These are phyloP conservation scores for Phaeosphaeria sp. DNA, from an alignment of 2,329 filamentous ascomycete genomes.

Conservation along the genomic window DNA sequence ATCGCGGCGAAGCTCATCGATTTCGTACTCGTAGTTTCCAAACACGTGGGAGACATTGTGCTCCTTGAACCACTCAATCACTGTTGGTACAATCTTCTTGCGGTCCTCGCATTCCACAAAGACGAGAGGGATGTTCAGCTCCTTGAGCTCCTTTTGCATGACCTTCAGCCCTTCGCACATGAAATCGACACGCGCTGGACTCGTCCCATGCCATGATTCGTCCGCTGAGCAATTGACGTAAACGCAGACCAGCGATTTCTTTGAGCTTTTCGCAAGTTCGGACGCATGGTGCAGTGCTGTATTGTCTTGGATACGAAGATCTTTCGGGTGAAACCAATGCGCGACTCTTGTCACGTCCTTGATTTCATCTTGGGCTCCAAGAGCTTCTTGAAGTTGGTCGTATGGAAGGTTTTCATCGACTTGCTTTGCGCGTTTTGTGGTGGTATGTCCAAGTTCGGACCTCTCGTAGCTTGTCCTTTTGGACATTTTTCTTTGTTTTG, in stretches of 20 bases:
- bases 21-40: conserved; percentile 57
- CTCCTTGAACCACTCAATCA: conserved; percentile 54
- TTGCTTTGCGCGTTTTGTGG: conserved; percentile 58
- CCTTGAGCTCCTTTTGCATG: conserved; percentile 55
- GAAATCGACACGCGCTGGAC: conserved; percentile 57
- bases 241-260: conserved; percentile 53
- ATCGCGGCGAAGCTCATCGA: conserved; percentile 56
- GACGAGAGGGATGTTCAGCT: conserved; percentile 58
- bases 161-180: conserved; percentile 54
- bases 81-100: conserved; percentile 50
- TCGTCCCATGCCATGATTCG: conserved; percentile 60
- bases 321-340: conserved; percentile 62
- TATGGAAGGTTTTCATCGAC: conserved; percentile 56
- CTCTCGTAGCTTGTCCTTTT: conserved; percentile 40
- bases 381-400: conserved; percentile 48
- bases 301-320: conserved; percentile 59
- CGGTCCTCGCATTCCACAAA: conserved; percentile 54
- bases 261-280: conserved; percentile 53
- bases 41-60: conserved; percentile 56
- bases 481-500: conserved; percentile 21
- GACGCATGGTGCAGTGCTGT: conserved; percentile 56
- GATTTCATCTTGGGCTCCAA: conserved; percentile 49
- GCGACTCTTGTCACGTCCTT: conserved; percentile 51
- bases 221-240: conserved; percentile 58
- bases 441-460: conserved; percentile 51